phyloP scores from a whole-genome alignment of 306 rosid species.

The Boehmeria nivea region DNA sequence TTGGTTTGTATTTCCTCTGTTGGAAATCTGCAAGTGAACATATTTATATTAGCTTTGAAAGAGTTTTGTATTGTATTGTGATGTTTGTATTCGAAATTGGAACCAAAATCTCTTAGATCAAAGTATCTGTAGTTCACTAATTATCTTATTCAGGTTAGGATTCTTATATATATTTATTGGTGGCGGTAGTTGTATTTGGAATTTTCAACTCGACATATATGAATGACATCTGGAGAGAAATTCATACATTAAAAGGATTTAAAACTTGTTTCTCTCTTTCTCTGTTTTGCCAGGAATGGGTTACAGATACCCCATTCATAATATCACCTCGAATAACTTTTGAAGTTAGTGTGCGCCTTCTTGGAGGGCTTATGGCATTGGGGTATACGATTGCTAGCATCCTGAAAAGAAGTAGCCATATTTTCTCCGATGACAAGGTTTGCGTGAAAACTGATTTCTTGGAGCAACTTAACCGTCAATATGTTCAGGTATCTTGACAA shows the following conservation, averaged over 20 bases:
- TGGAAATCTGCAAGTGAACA: too few species aligned
- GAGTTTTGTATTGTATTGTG: too few species aligned
- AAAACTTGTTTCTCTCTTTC: constrained; percentile 4
- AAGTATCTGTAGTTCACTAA: too few species aligned
- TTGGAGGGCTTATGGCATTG: constrained; percentile 98
- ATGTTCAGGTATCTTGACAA: constrained; percentile 65
- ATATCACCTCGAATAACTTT: constrained; percentile 97
- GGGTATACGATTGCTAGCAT: constrained; percentile 95
- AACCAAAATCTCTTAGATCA: too few species aligned
- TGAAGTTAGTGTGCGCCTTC: constrained; percentile 98
- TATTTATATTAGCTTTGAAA: too few species aligned
- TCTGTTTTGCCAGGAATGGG: constrained; percentile 80
- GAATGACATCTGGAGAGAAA: not conserved
- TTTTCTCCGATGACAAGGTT: constrained; percentile 69
- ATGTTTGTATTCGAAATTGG: too few species aligned
- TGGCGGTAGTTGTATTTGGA: not conserved
- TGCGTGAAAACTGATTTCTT: constrained; percentile 85
- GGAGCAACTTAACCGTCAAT: constrained; percentile 90
- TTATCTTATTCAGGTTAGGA: too few species aligned
- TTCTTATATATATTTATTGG: not conserved
- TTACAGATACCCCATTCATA: constrained; percentile 88
- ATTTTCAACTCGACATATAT: too few species aligned
- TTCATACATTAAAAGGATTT: constrained; percentile 3
- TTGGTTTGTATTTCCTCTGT: too few species aligned
- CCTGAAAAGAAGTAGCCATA: constrained; percentile 89